Evolutionary conservation across 768 basidiomycete species (phyloP).

Genomic region (Lactarius akahatsu): DNA sequence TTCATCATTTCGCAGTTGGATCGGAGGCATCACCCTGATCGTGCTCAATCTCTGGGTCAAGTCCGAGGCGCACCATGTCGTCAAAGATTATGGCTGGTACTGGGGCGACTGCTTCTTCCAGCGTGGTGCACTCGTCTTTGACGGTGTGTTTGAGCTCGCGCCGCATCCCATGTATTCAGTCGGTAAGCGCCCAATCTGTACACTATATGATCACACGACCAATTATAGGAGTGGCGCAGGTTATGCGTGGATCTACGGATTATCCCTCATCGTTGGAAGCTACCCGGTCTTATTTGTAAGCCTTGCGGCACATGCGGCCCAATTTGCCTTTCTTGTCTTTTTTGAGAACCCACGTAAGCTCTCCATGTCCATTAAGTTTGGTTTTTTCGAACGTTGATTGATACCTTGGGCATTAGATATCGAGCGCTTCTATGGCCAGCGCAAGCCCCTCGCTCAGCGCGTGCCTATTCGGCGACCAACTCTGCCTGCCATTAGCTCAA

Average conservation of each 20-base stretch:
- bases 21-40: conserved; percentile 80
- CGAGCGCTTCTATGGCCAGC: conserved; percentile 89
- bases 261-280: conserved; percentile 86
- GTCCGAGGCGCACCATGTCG: conserved; percentile 94
- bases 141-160: conserved; percentile 94
- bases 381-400: background rate
- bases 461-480: conserved; percentile 51
- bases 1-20: conserved; percentile 57
- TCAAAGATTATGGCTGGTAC: conserved; percentile 98
- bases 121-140: conserved; percentile 90
- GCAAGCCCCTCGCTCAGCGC: conserved; percentile 85
- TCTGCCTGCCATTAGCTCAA: conserved; percentile 25
- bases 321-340: conserved; percentile 92
- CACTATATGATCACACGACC: conserved; percentile 1
- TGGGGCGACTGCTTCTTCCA: conserved; percentile 95
- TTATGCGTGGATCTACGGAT: conserved; percentile 97
- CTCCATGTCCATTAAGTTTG: background rate
- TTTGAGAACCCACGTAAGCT: conserved; percentile 96
- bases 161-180: conserved; percentile 97
- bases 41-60: conserved; percentile 99
- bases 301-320: conserved; percentile 91
- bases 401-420: conserved; percentile 62
- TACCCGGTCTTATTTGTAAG: conserved; percentile 91
- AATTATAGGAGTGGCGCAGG: conserved; percentile 43
- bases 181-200: conserved; percentile 38